phyloP scores from a whole-genome alignment of 2,329 filamentous ascomycete genomes.

The Alternaria gansuensis region DNA sequence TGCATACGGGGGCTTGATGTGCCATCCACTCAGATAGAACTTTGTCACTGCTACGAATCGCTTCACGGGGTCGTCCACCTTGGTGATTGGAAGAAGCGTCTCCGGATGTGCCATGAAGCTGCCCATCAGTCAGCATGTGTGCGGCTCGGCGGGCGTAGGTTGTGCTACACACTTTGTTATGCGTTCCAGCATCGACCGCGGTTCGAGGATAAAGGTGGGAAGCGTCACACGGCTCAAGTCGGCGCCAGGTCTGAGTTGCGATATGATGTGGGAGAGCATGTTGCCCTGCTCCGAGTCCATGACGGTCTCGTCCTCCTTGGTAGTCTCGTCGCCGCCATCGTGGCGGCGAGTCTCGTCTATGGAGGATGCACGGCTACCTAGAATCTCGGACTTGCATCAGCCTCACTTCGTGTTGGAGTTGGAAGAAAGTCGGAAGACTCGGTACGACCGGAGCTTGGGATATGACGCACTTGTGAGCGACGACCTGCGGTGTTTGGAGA shows the following conservation, averaged over 20 bases:
- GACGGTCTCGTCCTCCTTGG: conserved; percentile 73
- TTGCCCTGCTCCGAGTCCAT: conserved; percentile 94
- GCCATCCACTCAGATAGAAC: conserved; percentile 98
- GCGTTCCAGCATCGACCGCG: conserved; percentile 95
- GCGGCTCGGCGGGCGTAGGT: too few species aligned
- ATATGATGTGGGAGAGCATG: conserved; percentile 96
- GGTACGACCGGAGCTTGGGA: conserved; percentile 18
- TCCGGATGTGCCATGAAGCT: conserved; percentile 99
- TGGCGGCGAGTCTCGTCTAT: conserved; percentile 51
- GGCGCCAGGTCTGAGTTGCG: conserved; percentile 91
- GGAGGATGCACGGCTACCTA: conserved; percentile 55
- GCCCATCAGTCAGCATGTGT: conserved; percentile 33
- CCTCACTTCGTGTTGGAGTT: conserved; percentile 6
- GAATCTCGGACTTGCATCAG: conserved; percentile 30
- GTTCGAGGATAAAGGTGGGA: conserved; percentile 97
- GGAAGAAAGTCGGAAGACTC: conserved; percentile 8
- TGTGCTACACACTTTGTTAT: conserved; percentile 88
- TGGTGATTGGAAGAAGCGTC: conserved; percentile 86
- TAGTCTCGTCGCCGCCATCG: conserved; percentile 51
- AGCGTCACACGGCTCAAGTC: conserved; percentile 93
- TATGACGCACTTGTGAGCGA: conserved; percentile 44
- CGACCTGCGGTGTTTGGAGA: conserved; percentile 36
- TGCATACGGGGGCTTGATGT: conserved; percentile 93
- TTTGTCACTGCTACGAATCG: conserved; percentile 96
- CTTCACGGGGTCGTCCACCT: conserved; percentile 85